Percentiles rank a stretch among this genome's conserved stretches.
These are phyloP conservation scores for Sodiomyces alkalinus DNA, from an alignment of 2,329 filamentous ascomycete genomes.

Conservation along the genomic window DNA sequence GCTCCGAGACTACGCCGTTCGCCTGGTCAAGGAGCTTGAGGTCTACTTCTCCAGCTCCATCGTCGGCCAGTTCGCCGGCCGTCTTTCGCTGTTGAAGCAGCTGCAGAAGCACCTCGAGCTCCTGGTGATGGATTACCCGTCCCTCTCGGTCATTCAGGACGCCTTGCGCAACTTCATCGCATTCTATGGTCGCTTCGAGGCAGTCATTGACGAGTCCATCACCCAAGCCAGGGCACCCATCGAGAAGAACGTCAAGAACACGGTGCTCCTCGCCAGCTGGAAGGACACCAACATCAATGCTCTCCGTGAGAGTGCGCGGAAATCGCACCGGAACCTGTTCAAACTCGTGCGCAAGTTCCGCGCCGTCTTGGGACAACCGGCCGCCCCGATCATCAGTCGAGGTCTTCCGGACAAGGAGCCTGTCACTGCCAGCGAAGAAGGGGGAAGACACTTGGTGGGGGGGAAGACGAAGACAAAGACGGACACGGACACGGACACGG, in stretches of 20 bases:
- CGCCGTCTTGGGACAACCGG: conserved; percentile 58
- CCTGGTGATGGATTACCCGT: conserved; percentile 42
- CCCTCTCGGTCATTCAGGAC: conserved; percentile 40
- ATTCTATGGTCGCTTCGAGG: conserved; percentile 60
- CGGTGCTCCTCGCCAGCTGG: conserved; percentile 91
- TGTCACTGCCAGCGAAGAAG: background rate
- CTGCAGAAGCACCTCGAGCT: conserved; percentile 49
- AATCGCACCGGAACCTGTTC: conserved; percentile 85
- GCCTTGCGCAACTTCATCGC: conserved; percentile 63
- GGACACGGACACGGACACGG: conserved; percentile 10
- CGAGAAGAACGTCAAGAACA: conserved; percentile 87
- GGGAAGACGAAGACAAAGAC: too few species aligned
- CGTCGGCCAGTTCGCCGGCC: conserved; percentile 63
- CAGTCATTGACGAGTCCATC: conserved; percentile 48
- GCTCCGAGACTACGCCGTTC: conserved; percentile 48
- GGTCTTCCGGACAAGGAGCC: conserved; percentile 38
- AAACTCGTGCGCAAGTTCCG: conserved; percentile 85
- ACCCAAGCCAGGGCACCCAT: conserved; percentile 52
- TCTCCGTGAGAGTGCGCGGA: conserved; percentile 73
- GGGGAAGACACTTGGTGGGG: too few species aligned
- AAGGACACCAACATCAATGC: conserved; percentile 93
- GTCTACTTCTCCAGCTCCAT: conserved; percentile 67
- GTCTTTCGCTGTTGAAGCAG: conserved; percentile 55
- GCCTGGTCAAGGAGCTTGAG: conserved; percentile 61
- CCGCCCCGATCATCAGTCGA: conserved; percentile 46